A percentile compares a stretch with the other conserved stretches of the same genome.
Evolutionary conservation across 2,329 filamentous ascomycete genomes (phyloP).

Genomic region (Passalora sequoiae): DNA sequence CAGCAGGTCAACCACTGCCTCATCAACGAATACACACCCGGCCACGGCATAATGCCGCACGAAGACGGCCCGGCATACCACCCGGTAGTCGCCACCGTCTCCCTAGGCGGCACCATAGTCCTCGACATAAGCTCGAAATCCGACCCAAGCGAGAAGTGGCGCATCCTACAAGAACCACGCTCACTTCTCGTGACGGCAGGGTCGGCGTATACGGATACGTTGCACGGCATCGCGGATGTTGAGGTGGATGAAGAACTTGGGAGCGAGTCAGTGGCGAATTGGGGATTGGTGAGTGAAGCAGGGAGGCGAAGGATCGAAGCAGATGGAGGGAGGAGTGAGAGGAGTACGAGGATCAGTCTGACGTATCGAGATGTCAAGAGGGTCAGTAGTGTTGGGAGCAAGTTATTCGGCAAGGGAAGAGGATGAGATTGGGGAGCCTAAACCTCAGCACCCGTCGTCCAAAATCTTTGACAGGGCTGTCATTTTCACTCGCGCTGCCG

Average conservation of each 20-base stretch:
- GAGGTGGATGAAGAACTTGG: constrained; percentile 61
- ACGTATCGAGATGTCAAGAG: constrained; percentile 85
- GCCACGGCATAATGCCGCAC: constrained; percentile 94
- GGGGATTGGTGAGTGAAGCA: constrained; percentile 57
- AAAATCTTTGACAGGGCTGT: no score
- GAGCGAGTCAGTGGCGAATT: constrained; percentile 59
- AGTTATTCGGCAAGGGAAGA: constrained; percentile 50
- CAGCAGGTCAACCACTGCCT: constrained; percentile 94
- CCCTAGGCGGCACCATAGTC: constrained; percentile 70
- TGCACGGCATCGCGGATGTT: constrained; percentile 69
- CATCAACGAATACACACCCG: constrained; percentile 84
- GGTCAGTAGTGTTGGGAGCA: constrained; percentile 67
- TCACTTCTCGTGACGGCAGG: constrained; percentile 70
- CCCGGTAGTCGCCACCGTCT: constrained; percentile 85
- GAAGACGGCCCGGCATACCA: constrained; percentile 88
- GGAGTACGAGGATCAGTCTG: constrained; percentile 63
- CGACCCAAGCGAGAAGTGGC: constrained; percentile 46
- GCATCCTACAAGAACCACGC: constrained; percentile 76
- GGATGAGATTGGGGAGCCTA: no score
- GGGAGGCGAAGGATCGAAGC: constrained; percentile 40
- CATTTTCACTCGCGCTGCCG: no score
- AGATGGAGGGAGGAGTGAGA: constrained; percentile 51
- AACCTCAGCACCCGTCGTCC: no score
- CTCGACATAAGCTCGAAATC: constrained; percentile 61
- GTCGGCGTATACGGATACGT: constrained; percentile 61